Conservation (phyloP, 352 stramenopile species). For the Thraustochytrium sp. region DNA sequence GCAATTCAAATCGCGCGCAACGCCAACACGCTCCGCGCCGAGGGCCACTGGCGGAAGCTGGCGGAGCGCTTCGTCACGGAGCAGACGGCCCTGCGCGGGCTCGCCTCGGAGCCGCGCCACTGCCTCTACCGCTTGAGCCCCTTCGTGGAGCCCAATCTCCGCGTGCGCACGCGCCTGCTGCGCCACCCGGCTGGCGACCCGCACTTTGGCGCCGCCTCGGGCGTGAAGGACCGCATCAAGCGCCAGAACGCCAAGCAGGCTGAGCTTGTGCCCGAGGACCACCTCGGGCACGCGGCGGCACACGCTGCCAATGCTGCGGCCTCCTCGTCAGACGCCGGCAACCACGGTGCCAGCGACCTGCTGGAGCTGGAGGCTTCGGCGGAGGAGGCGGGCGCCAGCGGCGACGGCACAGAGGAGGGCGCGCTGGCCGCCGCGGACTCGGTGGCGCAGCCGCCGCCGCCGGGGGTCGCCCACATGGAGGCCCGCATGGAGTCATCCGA, state of each 20-base stretch:
- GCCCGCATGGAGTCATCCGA: no score
- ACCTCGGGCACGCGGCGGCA: neutral
- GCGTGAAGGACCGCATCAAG: constrained; percentile 11
- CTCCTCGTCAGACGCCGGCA: no score
- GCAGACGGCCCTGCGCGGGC: neutral
- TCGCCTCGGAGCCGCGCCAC: neutral
- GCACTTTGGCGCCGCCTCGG: constrained; percentile 5
- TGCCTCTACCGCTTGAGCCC: neutral
- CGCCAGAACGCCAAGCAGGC: neutral
- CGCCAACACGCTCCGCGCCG: neutral
- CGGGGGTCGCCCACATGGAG: no score
- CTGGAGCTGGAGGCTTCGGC: no score
- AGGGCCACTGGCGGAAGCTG: constrained; percentile 15
- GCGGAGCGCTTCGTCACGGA: neutral
- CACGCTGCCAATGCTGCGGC: neutral
- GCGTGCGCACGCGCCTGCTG: neutral
- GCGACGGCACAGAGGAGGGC: no score
- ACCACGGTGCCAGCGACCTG: no score
- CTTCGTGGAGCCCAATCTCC: constrained; percentile 13
- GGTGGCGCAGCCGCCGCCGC: no score
- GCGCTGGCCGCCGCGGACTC: no score
- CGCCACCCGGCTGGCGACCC: neutral
- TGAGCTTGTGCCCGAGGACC: neutral
- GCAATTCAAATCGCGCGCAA: neutral
- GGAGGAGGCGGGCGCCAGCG: no score